phyloP scores from a whole-genome alignment of 305 asterid genomes.

The Solanum hybrid region DNA sequence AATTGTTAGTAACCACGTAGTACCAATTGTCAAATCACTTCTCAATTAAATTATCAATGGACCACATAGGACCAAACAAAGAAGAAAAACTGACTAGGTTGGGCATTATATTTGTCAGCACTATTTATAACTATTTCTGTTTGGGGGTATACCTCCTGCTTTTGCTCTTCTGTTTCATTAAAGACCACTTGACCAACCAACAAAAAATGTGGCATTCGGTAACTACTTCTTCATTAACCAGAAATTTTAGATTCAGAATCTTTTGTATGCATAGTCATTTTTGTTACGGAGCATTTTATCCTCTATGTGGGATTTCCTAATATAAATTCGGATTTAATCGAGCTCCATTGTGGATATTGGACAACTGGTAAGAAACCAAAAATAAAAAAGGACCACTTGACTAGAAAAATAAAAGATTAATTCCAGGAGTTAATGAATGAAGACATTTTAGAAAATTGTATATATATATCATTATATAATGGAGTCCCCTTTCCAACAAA shows the following conservation, averaged over 20 bases:
- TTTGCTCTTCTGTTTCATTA: constrained; percentile 4
- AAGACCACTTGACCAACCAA: not conserved
- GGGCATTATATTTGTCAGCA: not conserved
- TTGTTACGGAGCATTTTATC: not conserved
- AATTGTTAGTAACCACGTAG: not conserved
- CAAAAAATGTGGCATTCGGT: not conserved
- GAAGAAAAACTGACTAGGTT: not conserved
- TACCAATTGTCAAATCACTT: not conserved
- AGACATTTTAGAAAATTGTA: constrained; percentile 13
- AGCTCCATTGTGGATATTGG: accelerated
- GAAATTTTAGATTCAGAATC: not conserved
- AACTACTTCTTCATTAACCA: not conserved
- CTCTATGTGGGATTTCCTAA: accelerated
- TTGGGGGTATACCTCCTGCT: not conserved
- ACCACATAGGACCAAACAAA: not conserved
- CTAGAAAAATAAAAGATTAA: not conserved
- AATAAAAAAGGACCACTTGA: not conserved
- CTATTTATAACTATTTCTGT: not conserved
- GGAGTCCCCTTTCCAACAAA: not conserved
- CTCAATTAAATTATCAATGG: not conserved
- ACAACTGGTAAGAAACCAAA: accelerated
- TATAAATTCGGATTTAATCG: not conserved
- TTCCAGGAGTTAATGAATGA: not conserved
- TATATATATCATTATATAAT: not conserved
- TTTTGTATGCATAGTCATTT: not conserved